Conservation (phyloP, 1,139 yeast genomes). For the Meyerozyma smithsonii region DNA sequence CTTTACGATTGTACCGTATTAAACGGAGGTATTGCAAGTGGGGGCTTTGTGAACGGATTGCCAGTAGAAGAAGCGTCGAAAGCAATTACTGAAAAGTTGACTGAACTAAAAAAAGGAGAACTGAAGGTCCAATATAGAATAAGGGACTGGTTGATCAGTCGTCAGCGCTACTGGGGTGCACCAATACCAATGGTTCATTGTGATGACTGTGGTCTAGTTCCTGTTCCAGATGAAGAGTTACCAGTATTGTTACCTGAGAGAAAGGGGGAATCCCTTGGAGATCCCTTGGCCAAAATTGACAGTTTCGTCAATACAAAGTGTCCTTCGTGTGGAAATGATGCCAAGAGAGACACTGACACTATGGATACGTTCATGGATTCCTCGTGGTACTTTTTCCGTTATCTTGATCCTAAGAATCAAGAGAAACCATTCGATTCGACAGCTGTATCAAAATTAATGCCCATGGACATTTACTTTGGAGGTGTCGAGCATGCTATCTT, state of each 20-base stretch:
- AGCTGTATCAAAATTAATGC: slow-evolving; percentile 56
- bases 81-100: slow-evolving; percentile 41
- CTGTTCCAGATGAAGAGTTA: slow-evolving; percentile 80
- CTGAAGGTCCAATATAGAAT: slow-evolving; percentile 54
- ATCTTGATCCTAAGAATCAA: slow-evolving; percentile 65
- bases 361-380: slow-evolving; percentile 99
- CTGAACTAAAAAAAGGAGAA: slow-evolving; percentile 36
- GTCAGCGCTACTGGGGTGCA: slow-evolving; percentile 98
- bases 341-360: slow-evolving; percentile 90
- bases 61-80: slow-evolving; percentile 47
- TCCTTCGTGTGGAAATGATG: slow-evolving; percentile 73
- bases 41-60: slow-evolving; percentile 52
- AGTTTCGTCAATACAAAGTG: slow-evolving; percentile 74
- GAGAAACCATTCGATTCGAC: slow-evolving; percentile 46
- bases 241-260: slow-evolving; percentile 74
- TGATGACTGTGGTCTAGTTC: slow-evolving; percentile 75
- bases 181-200: slow-evolving; percentile 95
- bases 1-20: slow-evolving; percentile 36
- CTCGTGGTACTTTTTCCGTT: slow-evolving; percentile 92
- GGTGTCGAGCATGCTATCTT: slow-evolving; percentile 96
- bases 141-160: slow-evolving; percentile 89
- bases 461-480: slow-evolving; percentile 88
- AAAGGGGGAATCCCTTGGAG: slow-evolving; percentile 44
- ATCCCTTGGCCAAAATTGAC: slow-evolving; percentile 63
- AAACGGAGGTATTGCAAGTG: slow-evolving; percentile 23